Evolutionary conservation across 345 rosid species (phyloP), one percentile per base, ranked within the genome.

Genomic region (Moricandia arvensis): DNA sequence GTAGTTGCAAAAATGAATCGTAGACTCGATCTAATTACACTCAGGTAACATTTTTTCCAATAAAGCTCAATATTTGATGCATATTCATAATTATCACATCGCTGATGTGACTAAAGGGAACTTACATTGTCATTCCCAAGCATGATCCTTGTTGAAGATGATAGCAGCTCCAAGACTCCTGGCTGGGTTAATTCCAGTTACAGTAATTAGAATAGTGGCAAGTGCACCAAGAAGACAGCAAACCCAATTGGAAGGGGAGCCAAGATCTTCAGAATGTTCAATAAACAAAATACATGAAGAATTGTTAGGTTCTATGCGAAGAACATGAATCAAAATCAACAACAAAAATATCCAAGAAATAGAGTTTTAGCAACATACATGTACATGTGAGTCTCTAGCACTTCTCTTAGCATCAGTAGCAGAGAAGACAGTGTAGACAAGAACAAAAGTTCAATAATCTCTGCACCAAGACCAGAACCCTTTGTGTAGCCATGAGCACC

Each of bases 361-460:
- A 18, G 1, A 8, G 16, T 8, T 12, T 35, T 4, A 33, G 75
- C 18, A 75, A 45, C 87, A 43, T 86, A 89, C 94, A 60, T 90
- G 91, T 18, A 87, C 94, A 70, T 89, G 94, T 3, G 94, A 86
- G 82, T 89, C 94, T 85, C 94, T 82, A 58, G 91, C 91, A 68
- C 78, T 89, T 82, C 91, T 83, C 85, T 89, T 87, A 51, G 94
- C 89, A 75, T 89, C 94, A 9, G 91, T 87, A 59, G 91, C 93
- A 18, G 93, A 89, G 85, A 89, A 87, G 59, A 88, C 92, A 38
- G 90, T 86, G 81, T 86, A 88, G 21, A 88, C 92, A 34, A 88
- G 82, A 73, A 88, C 83, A 75, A 88, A 88, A 60, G 92, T 88
- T n/a, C 93, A 16, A 86, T 4, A 41, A 86, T 88, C 82, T 86